Percentiles rank a stretch among this genome's conserved stretches.
Evolutionary conservation across 2,329 filamentous ascomycete genomes (phyloP).

Genomic region (Sclerotinia minor): DNA sequence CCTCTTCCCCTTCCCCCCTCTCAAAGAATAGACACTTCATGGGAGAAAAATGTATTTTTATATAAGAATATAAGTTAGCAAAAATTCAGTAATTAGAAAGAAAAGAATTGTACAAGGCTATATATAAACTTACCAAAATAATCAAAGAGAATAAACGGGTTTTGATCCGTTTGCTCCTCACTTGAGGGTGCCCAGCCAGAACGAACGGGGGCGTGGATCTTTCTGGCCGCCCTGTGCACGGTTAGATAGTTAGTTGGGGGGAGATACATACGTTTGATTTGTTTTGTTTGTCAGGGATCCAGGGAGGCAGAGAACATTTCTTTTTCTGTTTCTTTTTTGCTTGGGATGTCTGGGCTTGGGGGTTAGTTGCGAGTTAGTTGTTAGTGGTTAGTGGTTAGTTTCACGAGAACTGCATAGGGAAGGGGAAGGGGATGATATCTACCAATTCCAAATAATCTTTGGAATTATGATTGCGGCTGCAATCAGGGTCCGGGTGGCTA

Average conservation of each 20-base stretch:
- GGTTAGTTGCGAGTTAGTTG: not conserved
- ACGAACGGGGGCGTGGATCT: constrained; percentile 19
- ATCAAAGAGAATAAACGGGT: not conserved
- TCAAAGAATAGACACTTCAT: not conserved
- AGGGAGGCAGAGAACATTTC: not conserved
- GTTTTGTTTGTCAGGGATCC: not conserved
- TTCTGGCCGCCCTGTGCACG: constrained; percentile 5
- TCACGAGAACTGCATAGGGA: not conserved
- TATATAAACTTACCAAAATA: not conserved
- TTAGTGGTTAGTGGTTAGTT: not conserved
- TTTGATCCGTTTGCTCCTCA: constrained; percentile 18
- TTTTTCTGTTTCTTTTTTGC: not conserved
- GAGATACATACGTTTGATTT: not conserved
- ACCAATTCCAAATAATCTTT: constrained; percentile 17
- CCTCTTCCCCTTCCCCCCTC: no score
- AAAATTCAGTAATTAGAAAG: not conserved
- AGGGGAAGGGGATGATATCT: not conserved
- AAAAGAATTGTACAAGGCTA: not conserved
- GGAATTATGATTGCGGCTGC: constrained; percentile 16
- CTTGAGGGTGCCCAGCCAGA: constrained; percentile 20
- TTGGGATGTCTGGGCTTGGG: not conserved
- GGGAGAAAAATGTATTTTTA: not conserved
- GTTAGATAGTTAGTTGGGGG: not conserved
- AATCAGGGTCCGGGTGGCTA: not conserved
- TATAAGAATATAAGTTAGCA: not conserved